Conservation (phyloP, 2,329 filamentous ascomycete genomes). For the Erysiphe pulchra region DNA sequence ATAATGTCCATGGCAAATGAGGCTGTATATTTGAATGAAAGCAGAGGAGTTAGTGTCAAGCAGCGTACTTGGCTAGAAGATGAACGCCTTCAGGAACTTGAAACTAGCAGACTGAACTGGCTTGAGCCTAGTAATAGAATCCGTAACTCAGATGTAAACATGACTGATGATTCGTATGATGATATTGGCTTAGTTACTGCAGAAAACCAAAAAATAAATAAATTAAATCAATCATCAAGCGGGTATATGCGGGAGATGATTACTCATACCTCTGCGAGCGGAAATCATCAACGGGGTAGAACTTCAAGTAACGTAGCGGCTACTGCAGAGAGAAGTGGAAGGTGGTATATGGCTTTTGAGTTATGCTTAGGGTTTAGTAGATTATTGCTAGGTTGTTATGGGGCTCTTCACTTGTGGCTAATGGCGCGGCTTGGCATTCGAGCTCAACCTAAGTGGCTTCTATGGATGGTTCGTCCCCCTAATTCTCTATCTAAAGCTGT, state of each 20-base stretch:
- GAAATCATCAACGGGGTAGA: constrained; percentile 16
- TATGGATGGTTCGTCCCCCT: constrained; percentile 12
- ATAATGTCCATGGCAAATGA: constrained; percentile 84
- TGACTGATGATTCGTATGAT: constrained; percentile 8
- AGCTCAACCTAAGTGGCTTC: constrained; percentile 37
- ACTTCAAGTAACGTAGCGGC: constrained; percentile 40
- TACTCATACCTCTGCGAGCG: constrained; percentile 22
- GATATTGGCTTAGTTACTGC: constrained; percentile 11
- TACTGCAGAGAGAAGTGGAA: constrained; percentile 48
- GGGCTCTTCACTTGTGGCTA: constrained; percentile 11
- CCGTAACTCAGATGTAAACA: constrained; percentile 5
- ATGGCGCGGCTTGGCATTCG: constrained; percentile 34
- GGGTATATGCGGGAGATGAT: constrained; percentile 49
- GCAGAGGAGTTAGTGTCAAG: constrained; percentile 45
- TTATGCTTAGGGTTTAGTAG: constrained; percentile 53
- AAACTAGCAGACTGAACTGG: constrained; percentile 19
- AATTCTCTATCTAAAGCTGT: constrained; percentile 4
- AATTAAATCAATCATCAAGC: constrained; percentile 20
- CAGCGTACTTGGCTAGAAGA: constrained; percentile 79
- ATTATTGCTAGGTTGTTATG: constrained; percentile 25
- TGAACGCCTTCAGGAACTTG: constrained; percentile 54
- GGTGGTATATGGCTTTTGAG: constrained; percentile 52
- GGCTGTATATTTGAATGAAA: constrained; percentile 87
- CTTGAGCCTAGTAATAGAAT: constrained; percentile 12
- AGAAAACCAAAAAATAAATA: constrained; percentile 11